phyloP scores from a whole-genome alignment of 805 yeast species.

The Wickerhamiella brachini region DNA sequence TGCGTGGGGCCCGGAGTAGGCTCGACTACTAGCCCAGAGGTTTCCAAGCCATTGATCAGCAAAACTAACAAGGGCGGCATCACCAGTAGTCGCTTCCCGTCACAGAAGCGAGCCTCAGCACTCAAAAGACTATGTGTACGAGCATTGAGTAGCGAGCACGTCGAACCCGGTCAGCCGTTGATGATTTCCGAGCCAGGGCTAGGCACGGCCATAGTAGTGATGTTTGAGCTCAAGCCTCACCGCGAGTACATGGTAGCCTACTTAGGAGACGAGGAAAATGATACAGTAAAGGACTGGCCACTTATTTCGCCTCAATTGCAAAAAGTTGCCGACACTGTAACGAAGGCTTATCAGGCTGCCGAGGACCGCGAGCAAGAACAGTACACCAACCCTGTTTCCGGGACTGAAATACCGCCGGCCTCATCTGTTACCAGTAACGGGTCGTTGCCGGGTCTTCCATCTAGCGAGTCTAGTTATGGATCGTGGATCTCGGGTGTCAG shows the following conservation, averaged over 20 bases:
- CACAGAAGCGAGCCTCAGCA: neutral
- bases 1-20: neutral
- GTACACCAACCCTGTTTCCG: neutral
- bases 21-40: neutral
- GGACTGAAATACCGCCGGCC: neutral
- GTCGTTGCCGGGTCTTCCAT: neutral
- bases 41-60: neutral
- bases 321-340: neutral
- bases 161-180: neutral
- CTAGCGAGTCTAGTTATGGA: neutral
- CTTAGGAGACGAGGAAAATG: neutral
- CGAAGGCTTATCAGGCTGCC: neutral
- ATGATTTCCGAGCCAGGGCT: neutral
- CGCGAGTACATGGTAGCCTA: neutral
- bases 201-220: neutral
- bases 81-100: neutral
- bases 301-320: neutral
- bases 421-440: neutral
- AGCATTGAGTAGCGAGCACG: neutral
- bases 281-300: neutral
- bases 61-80: neutral
- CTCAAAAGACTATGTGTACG: neutral
- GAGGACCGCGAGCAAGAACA: neutral
- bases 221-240: neutral
- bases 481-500: neutral